Evolutionary conservation across 1,284 basidiomycete species (phyloP).

Genomic region (Trichosporon ovoides): DNA sequence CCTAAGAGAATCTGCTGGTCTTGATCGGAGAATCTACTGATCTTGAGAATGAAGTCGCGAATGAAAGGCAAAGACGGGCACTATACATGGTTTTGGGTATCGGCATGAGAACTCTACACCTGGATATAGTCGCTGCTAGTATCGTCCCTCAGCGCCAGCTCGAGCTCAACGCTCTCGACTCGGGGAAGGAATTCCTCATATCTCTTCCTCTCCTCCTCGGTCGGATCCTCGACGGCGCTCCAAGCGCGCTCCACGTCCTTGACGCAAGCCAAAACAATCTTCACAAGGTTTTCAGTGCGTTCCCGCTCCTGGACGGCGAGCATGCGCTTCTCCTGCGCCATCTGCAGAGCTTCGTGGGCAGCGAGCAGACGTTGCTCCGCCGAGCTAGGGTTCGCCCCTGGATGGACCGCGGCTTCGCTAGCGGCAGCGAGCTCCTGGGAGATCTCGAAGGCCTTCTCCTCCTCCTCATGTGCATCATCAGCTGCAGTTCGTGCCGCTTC

Average conservation of each 20-base stretch:
- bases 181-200: neutral
- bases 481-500: neutral
- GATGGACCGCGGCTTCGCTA: neutral
- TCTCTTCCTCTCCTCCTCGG: neutral
- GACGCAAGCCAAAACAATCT: neutral
- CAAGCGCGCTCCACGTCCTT: constrained; percentile 4
- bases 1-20: too few species aligned
- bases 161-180: constrained; percentile 2
- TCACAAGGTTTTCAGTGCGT: neutral
- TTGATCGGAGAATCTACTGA: too few species aligned
- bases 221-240: constrained; percentile 2
- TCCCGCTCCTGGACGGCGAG: constrained; percentile 1
- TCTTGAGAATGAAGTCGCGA: too few species aligned
- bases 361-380: constrained; percentile 2
- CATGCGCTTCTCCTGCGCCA: constrained; percentile 2
- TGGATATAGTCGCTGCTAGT: neutral
- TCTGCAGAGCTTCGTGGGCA: constrained; percentile 1
- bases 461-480: neutral
- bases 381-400: neutral
- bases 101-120: neutral
- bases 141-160: neutral
- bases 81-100: constrained; percentile 1
- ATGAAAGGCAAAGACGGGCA: neutral
- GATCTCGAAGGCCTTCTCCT: neutral
- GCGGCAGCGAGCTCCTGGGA: neutral